Evolutionary conservation across 2,329 filamentous ascomycete species (phyloP), one percentile per base, ranked within the genome.

Genomic region (Beauveria brongniartii): DNA sequence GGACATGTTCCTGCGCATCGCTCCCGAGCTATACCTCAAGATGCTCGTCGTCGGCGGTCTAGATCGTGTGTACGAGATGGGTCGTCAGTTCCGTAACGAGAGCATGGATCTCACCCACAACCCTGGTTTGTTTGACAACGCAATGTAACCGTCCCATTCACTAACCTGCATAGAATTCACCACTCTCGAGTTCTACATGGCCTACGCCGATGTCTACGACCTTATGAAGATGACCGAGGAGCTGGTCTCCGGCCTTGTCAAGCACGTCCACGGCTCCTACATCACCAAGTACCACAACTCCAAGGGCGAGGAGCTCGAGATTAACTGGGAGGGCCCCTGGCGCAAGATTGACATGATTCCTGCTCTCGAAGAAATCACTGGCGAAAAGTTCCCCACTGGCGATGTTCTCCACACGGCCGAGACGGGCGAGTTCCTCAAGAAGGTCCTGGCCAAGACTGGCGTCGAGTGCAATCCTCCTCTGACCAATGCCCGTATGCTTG

Each of bases 241-340:
- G 72, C 87, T 99, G 34, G 89, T 99, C 52, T 92, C 91, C 37
- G 85, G 88, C 46, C 82, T 97, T 6, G 93, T 97, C 72, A 92
- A 96, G 83, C 82, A 91, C 65, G 78, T 97, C 60, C 94, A 90
- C 18, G 94, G 93, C 63, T 83, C 88, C 56, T 93, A 94, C 76
- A 82, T 86, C 74, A 97, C 93, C 61, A 88, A 83, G 63, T 97
- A 92, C 80, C 87, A 89, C 73, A 96, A 89, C 24, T 90, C 94
- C 77, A 82, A 84, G 64, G 94, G 93, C 61, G 91, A 97, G 76
- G 83, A 83, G 62, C 92, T 93, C 77, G 84, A 92, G 63, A 89
- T 99, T 69, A 96, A 99, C 84, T 99, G 94, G 95, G 88, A 92
- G 74, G 87, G 85, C 63, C 95, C 94, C 50, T 99, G 95, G 94